A percentile compares a stretch with the other conserved stretches of the same genome.
Evolutionary conservation across 78 protist genomes (phyloP).

Genomic region (Speleostelium caveatum): DNA sequence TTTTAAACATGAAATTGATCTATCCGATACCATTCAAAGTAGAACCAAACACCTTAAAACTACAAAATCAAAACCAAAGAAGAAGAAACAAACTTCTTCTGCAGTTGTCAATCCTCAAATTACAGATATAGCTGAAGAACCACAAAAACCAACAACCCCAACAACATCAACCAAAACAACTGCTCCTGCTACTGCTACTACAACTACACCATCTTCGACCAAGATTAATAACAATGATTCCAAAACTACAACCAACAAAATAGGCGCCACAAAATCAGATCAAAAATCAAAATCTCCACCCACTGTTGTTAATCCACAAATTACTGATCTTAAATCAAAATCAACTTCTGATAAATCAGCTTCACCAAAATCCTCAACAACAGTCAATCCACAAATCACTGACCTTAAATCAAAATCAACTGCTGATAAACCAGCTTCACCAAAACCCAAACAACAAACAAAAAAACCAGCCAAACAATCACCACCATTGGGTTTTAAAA

Average conservation of each 20-base stretch:
- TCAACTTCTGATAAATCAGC: too few relatives aligned
- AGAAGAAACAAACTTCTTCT: conserved; percentile 18
- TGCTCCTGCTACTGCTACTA: background rate
- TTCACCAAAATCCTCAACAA: background rate
- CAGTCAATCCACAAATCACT: background rate
- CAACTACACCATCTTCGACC: background rate
- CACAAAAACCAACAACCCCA: background rate
- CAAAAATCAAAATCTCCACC: background rate
- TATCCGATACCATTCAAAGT: conserved; percentile 10
- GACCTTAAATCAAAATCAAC: background rate
- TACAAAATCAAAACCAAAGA: conserved; percentile 11
- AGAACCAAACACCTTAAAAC: conserved; percentile 37
- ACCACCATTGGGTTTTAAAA: conserved; percentile 27
- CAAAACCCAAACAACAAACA: background rate
- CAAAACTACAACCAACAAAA: background rate
- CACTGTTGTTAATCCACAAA: background rate
- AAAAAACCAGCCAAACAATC: conserved; percentile 3
- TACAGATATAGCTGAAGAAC: background rate
- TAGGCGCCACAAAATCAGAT: too few relatives aligned
- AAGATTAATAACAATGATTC: background rate
- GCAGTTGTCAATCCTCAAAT: background rate
- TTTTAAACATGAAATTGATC: background rate
- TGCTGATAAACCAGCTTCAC: conserved; percentile 4
- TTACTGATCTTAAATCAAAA: background rate
- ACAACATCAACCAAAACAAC: conserved; percentile 1